Base-by-base conservation (phyloP, 805 yeast species). In the Cyberlindnera suaveolens region DNA sequence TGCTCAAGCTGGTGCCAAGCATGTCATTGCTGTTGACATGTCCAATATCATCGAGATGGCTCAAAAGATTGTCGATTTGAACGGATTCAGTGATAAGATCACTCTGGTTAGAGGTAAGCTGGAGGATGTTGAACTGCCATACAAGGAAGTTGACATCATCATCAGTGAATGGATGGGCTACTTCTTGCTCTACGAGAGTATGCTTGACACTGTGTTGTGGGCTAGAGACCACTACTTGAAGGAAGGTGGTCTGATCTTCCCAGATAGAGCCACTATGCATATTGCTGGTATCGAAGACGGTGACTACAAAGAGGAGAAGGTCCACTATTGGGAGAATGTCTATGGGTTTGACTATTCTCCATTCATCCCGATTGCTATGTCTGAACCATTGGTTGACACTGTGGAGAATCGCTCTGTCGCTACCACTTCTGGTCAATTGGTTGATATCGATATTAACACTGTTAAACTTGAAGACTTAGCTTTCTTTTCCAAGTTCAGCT, bases 111-210 rank as follows among this genome's bases (percentile, higher is more conserved):
- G 85, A 65, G 99, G 99, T 38, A 93, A 93, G 61, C 74, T 93
- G 65, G 99, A 93, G 68, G 99, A 93, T 58, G 86, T 95, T 44
- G 74, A 65, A 36, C 71, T 93, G 54, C 98, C 98, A 33, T 90
- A 75, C 52, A 80, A 80, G 43, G 72, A 85, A 61, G 99, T 93
- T 43, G 99, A 93, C 63, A 91, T 93, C 55, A 93, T 93, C 53
- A 82, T 93, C 47, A 82, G 93, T 50, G 99, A 93, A 66, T 93
- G 99, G 99, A 93, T 93, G 99, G 99, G 99, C 15, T 93, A 93
- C 66, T 93, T 93, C 60, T 67, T 95, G 54, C 73, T 95, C 44
- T 93, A 91, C 63, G 99, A 93, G 73, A 86, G 96, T 48, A 93
- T 93, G 99, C 75, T 93, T 63, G 98, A 93, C 66, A 88, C 98